These are phyloP conservation scores for Gomphus sp. DNA, from an alignment of 1,284 basidiomycete genomes.

Conservation along the genomic window DNA sequence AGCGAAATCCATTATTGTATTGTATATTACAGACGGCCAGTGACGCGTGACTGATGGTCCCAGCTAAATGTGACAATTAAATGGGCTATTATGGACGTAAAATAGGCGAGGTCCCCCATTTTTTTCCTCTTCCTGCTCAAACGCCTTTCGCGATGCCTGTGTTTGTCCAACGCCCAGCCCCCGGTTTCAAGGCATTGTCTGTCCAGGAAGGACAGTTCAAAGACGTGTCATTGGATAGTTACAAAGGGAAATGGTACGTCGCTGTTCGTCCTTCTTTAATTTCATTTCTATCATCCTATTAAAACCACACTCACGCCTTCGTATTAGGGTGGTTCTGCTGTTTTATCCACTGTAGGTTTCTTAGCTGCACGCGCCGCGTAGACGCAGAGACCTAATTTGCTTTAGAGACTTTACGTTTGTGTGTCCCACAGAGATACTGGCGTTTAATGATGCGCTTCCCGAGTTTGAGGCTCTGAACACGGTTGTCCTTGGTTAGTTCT, in stretches of 20 bases:
- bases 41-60: too few species aligned
- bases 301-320: conserved; percentile 10
- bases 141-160: conserved; percentile 43
- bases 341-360: conserved; percentile 67
- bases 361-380: background rate
- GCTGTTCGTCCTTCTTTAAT: background rate
- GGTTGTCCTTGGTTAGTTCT: conserved; percentile 57
- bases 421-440: conserved; percentile 89
- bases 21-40: too few species aligned
- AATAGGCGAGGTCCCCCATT: background rate
- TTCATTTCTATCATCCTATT: background rate
- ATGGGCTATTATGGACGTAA: background rate
- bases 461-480: conserved; percentile 69
- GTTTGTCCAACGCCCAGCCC: conserved; percentile 69
- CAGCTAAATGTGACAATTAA: too few species aligned
- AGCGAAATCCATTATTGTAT: too few species aligned
- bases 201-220: conserved; percentile 71
- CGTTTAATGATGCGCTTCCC: conserved; percentile 79
- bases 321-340: conserved; percentile 60
- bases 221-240: conserved; percentile 60
- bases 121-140: background rate
- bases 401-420: conserved; percentile 75
- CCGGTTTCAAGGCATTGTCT: conserved; percentile 65
- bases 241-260: conserved; percentile 70
- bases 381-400: background rate